Percentiles rank a stretch among this genome's conserved stretches.
phyloP scores from a whole-genome alignment of 495 filamentous ascomycete species.

The Cercophora sp. region DNA sequence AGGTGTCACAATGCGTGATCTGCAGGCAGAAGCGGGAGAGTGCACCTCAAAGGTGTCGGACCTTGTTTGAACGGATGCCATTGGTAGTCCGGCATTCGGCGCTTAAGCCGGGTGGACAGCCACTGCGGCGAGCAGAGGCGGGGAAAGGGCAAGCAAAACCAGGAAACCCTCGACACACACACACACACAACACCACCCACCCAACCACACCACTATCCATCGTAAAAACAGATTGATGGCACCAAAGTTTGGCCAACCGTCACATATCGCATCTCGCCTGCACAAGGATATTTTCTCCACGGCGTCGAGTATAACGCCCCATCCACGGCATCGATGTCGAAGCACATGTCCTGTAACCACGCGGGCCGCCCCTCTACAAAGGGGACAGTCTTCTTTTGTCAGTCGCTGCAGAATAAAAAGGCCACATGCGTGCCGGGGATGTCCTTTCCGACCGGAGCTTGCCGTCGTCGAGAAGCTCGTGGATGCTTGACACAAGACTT shows the following conservation, averaged over 20 bases:
- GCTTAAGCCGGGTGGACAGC: no score
- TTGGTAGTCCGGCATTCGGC: not conserved
- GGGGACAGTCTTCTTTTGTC: no score
- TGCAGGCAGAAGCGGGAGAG: not conserved
- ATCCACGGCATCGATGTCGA: no score
- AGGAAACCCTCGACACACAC: not conserved
- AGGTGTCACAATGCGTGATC: not conserved
- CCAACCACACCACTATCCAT: no score
- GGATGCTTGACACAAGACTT: no score
- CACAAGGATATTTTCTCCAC: no score
- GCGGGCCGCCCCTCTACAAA: slow-evolving; percentile 8
- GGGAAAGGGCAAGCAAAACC: not conserved
- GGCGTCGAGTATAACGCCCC: no score
- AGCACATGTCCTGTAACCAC: slow-evolving; percentile 9
- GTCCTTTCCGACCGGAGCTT: no score
- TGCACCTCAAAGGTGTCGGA: not conserved
- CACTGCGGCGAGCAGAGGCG: not conserved
- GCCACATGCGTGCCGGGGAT: no score
- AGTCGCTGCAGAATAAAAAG: no score
- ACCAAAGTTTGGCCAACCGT: not conserved
- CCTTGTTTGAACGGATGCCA: not conserved
- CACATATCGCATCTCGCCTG: slow-evolving; percentile 5
- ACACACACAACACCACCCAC: not conserved
- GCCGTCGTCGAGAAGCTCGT: no score
- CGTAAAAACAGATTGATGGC: no score